Evolutionary conservation across 1,139 yeast genomes (phyloP), one percentile per base, ranked within the genome.

Genomic region (Geotrichum reessii): DNA sequence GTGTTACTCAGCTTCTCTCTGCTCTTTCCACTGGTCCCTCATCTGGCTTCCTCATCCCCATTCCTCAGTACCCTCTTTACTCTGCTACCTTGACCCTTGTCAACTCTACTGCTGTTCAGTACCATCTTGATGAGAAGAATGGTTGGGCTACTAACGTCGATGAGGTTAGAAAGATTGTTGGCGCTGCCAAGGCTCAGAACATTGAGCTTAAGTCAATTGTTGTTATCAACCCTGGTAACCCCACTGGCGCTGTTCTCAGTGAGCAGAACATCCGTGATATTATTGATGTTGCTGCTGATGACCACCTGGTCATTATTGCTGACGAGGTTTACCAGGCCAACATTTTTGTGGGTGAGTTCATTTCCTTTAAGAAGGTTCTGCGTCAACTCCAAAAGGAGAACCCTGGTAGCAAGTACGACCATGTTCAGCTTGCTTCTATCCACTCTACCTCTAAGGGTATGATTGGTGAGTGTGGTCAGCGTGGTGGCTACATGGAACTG

Each of bases 291-390:
- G 95, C 97, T 50, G 95, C 96, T 28, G 85, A 86, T 69, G 76
- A 89, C 68, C 92, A 96, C 51, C 73, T 93, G 25, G 93, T 90
- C 3, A 79, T 95, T 54, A 87, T 93, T 66, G 97, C 99, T n/a
- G 99, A 95, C 76, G 99, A 93, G 74, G 99, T 93, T 40, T 93
- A 93, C 76, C 99, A 93, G 74, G 95, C 88, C 67, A 93, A 93
- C 70, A 81, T 93, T 19, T 91, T 87, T 74, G 77, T 79, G 52
- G 77, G 76, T 54, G 73, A 81, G 65, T 84, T 84, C 65, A 60
- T 66, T 47, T 75, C 78, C 7, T 75, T 75, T 69, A 75, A 76
- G 63, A 73, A 73, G 63, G 76, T 74, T 12, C 68, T 91, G 65
- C 75, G 85, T 58, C 81, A 83, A 62, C 74, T 91, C 65, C 84